Evolutionary conservation across 768 basidiomycete genomes (phyloP).

Genomic region (Vishniacozyma victoriae): DNA sequence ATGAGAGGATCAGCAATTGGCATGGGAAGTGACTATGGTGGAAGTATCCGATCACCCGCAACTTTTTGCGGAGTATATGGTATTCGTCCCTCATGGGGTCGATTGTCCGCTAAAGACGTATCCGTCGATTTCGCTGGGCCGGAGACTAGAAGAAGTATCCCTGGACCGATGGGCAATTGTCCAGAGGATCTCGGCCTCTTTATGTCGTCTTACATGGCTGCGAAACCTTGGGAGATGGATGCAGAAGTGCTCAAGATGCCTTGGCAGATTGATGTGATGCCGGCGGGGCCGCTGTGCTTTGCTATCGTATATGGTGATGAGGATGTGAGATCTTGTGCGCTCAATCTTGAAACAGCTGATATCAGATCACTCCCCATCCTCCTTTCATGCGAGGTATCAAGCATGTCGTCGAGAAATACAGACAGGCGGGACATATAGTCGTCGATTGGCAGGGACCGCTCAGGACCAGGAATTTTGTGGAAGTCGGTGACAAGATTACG

Average conservation of each 20-base stretch:
- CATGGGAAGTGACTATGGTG: constrained; percentile 2
- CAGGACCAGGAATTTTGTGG: too few relatives aligned
- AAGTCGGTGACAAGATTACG: too few relatives aligned
- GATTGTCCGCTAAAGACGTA: neutral
- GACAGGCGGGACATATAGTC: neutral
- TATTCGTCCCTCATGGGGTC: neutral
- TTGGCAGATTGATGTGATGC: neutral
- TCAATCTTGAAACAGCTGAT: neutral
- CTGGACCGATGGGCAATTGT: neutral
- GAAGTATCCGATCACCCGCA: constrained; percentile 3
- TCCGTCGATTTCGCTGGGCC: neutral
- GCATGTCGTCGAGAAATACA: neutral
- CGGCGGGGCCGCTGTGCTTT: neutral
- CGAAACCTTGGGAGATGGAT: constrained; percentile 2
- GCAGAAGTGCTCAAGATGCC: neutral
- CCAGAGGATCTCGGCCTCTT: neutral
- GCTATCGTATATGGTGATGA: neutral
- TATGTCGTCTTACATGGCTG: neutral
- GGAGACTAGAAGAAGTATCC: neutral
- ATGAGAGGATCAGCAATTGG: constrained; percentile 5
- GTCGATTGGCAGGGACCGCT: neutral
- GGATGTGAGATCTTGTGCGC: neutral
- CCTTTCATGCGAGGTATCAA: neutral
- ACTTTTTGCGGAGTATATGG: neutral
- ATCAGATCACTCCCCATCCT: neutral